Conservation (phyloP, 2,329 filamentous ascomycete species). For the Arthrinium phaeospermum region DNA sequence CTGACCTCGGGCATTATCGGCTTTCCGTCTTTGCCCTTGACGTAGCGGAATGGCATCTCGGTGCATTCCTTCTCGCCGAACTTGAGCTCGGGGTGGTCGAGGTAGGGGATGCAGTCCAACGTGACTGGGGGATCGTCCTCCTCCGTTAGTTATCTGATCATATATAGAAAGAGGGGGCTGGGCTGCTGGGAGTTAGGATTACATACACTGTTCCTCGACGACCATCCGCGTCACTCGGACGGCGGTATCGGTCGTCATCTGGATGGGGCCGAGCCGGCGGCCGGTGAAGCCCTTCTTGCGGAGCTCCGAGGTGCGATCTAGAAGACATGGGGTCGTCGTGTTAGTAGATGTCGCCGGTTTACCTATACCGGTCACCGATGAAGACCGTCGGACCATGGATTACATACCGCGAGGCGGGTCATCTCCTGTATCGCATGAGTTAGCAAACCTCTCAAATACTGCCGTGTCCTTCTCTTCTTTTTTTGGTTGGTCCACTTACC, state of each 20-base stretch:
- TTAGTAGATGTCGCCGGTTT: neutral
- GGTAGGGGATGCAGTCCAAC: constrained; percentile 78
- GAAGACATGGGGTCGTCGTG: neutral
- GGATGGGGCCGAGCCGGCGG: constrained; percentile 84
- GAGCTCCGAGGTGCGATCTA: constrained; percentile 94
- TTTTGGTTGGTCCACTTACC: no score
- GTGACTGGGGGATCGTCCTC: constrained; percentile 58
- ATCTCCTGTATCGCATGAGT: constrained; percentile 67
- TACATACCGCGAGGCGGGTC: constrained; percentile 85
- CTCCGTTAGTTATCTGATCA: neutral
- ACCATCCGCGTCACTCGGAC: constrained; percentile 92
- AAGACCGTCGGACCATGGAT: neutral
- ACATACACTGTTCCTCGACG: constrained; percentile 79
- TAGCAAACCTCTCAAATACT: constrained; percentile 3
- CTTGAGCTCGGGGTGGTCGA: constrained; percentile 88
- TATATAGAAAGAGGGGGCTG: neutral
- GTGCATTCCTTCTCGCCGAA: constrained; percentile 93
- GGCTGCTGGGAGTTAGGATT: no score
- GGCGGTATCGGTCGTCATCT: constrained; percentile 99
- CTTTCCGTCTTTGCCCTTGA: constrained; percentile 73
- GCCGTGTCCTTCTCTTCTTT: constrained; percentile 5
- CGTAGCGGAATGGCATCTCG: constrained; percentile 98
- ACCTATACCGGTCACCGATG: neutral
- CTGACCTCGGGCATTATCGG: constrained; percentile 91
- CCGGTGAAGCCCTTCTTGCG: constrained; percentile 92